These are phyloP conservation scores for Kodamaea kaohsiungensis DNA, from an alignment of 805 yeast species.

Conservation along the genomic window DNA sequence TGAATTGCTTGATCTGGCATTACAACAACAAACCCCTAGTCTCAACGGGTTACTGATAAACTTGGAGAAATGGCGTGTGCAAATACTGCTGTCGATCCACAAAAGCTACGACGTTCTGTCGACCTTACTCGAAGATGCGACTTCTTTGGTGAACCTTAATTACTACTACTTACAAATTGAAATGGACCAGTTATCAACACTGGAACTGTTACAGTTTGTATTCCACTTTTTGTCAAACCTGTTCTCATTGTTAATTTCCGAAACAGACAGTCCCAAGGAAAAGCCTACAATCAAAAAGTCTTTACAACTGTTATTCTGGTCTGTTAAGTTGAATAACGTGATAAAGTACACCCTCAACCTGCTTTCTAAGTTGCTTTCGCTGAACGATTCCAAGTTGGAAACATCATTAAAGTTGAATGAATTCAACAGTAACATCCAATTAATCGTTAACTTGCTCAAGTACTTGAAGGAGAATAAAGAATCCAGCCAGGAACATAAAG, in stretches of 20 bases:
- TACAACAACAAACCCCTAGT: not conserved
- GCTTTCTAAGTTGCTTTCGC: conserved; percentile 18
- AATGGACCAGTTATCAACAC: conserved; percentile 39
- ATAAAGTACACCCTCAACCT: conserved; percentile 27
- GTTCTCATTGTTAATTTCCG: conserved; percentile 34
- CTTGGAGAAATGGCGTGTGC: conserved; percentile 40
- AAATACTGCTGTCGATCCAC: conserved; percentile 29
- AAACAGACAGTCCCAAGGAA: conserved; percentile 12
- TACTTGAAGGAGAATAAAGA: conserved; percentile 16
- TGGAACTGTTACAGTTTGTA: conserved; percentile 42
- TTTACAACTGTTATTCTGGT: conserved; percentile 32
- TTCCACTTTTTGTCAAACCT: conserved; percentile 43
- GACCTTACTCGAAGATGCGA: conserved; percentile 32
- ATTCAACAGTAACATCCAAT: conserved; percentile 34
- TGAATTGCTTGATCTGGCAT: conserved; percentile 2
- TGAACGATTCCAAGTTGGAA: conserved; percentile 13
- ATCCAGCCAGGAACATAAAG: not conserved
- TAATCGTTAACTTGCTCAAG: conserved; percentile 33
- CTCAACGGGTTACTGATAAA: conserved; percentile 26
- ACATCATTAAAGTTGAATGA: conserved; percentile 28
- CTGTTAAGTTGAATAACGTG: conserved; percentile 38
- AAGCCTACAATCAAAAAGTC: conserved; percentile 19
- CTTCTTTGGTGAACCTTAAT: conserved; percentile 36
- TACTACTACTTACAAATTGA: conserved; percentile 42
- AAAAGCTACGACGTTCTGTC: conserved; percentile 23